A percentile compares a stretch with the other conserved stretches of the same genome.
phyloP scores from a whole-genome alignment of 208 protist genomes.

The Balamuthia mandrillaris region DNA sequence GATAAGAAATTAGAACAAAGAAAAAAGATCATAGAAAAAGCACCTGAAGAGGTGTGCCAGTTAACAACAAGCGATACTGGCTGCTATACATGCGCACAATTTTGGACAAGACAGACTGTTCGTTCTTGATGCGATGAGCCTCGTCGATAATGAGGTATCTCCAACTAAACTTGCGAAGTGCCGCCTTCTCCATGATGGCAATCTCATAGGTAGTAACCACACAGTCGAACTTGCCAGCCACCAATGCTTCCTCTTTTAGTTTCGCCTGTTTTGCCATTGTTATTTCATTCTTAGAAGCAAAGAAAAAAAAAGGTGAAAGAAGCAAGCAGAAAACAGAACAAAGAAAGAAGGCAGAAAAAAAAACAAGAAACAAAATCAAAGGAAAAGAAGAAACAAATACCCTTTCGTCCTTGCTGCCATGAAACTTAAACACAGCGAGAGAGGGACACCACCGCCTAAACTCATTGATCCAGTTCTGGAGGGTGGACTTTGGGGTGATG shows the following conservation, averaged over 20 bases:
- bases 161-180: conserved; percentile 80
- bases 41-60: conserved; percentile 96
- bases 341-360: not conserved
- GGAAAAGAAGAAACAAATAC: conserved; percentile 68
- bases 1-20: conserved; percentile 88
- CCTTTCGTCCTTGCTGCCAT: conserved; percentile 88
- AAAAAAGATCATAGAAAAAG: conserved; percentile 90
- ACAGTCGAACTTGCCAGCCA: conserved; percentile 76
- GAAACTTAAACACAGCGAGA: conserved; percentile 87
- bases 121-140: conserved; percentile 93
- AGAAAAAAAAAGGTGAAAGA: not conserved
- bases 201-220: conserved; percentile 96
- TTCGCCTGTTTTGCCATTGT: not conserved
- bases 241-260: conserved; percentile 8
- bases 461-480: conserved; percentile 97
- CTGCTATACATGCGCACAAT: conserved; percentile 50
- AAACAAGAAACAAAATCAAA: conserved; percentile 67
- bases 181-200: conserved; percentile 81
- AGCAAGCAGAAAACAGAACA: not conserved
- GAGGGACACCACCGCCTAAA: conserved; percentile 91
- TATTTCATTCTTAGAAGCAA: not conserved
- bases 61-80: conserved; percentile 81
- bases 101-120: conserved; percentile 67
- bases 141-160: conserved; percentile 97
- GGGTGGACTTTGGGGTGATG: conserved; percentile 78